Conservation (phyloP, 169 alveolate species). For the Plasmodium vinckei region DNA sequence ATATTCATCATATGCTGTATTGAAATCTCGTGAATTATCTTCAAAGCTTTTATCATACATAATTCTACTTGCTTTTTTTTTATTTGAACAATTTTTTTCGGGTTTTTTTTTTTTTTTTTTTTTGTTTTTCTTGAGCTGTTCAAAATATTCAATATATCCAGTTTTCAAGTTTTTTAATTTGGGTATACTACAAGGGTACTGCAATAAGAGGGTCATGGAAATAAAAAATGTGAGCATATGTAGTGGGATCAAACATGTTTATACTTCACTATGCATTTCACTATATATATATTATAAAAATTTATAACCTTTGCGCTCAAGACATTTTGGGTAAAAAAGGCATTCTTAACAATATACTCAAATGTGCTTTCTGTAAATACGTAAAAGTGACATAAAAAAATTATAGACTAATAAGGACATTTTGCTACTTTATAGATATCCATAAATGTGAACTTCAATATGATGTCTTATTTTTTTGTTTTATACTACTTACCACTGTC, state of each 20-base stretch:
- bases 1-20: constrained; percentile 60
- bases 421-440: neutral
- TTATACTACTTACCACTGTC: constrained; percentile 62
- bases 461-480: constrained; percentile 5
- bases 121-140: constrained; percentile 44
- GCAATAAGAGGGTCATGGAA: neutral
- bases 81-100: constrained; percentile 7
- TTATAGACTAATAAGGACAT: neutral
- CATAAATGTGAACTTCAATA: neutral
- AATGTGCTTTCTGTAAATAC: constrained; percentile 48
- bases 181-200: constrained; percentile 77
- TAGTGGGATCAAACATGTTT: neutral
- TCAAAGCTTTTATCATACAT: constrained; percentile 32
- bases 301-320: constrained; percentile 57
- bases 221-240: neutral
- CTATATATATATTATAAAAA: neutral
- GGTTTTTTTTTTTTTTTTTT: constrained; percentile 24
- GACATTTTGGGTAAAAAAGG: constrained; percentile 50
- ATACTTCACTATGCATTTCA: neutral
- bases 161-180: constrained; percentile 64
- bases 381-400: constrained; percentile 3
- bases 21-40: constrained; percentile 26
- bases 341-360: constrained; percentile 74
- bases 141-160: constrained; percentile 75
- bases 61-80: constrained; percentile 22